phyloP scores from a whole-genome alignment of 2,329 filamentous ascomycete genomes.

The Arthroderma uncinatum region DNA sequence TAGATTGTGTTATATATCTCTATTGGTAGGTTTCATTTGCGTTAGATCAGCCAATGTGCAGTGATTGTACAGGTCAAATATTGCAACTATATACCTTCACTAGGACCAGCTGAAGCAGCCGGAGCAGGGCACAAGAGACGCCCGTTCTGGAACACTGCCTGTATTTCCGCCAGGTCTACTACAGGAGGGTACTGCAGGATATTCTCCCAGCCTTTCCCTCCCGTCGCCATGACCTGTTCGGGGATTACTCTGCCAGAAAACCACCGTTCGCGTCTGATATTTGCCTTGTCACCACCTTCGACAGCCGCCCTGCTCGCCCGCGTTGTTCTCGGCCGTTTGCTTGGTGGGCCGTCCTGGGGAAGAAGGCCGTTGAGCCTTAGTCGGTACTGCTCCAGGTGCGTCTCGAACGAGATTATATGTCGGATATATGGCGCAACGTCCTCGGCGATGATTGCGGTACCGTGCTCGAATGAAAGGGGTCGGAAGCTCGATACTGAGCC shows the following conservation, averaged over 20 bases:
- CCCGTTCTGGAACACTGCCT: neutral
- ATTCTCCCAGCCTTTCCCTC: slow-evolving; percentile 35
- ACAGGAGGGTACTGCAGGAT: slow-evolving; percentile 15
- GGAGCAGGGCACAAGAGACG: neutral
- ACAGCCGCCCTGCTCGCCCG: slow-evolving; percentile 64
- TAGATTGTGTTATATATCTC: neutral
- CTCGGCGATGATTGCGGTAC: slow-evolving; percentile 51
- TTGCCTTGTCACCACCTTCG: slow-evolving; percentile 59
- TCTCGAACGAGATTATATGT: slow-evolving; percentile 66
- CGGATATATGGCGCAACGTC: slow-evolving; percentile 90
- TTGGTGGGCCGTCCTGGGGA: slow-evolving; percentile 43
- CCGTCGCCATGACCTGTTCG: slow-evolving; percentile 54
- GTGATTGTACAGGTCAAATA: neutral
- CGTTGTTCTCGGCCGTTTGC: slow-evolving; percentile 58
- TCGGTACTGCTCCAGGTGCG: slow-evolving; percentile 57
- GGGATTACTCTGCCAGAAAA: slow-evolving; percentile 54
- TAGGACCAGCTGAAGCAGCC: neutral
- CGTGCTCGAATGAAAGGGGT: slow-evolving; percentile 66
- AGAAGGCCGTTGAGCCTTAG: slow-evolving; percentile 51
- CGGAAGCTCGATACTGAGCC: slow-evolving; percentile 26
- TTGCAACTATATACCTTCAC: neutral
- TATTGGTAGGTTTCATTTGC: neutral
- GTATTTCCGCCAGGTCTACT: neutral
- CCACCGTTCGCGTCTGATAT: slow-evolving; percentile 59
- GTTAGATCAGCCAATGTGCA: neutral